Evolutionary conservation across 2,329 filamentous ascomycete genomes (phyloP).

Genomic region (Diplocarpon rosae): DNA sequence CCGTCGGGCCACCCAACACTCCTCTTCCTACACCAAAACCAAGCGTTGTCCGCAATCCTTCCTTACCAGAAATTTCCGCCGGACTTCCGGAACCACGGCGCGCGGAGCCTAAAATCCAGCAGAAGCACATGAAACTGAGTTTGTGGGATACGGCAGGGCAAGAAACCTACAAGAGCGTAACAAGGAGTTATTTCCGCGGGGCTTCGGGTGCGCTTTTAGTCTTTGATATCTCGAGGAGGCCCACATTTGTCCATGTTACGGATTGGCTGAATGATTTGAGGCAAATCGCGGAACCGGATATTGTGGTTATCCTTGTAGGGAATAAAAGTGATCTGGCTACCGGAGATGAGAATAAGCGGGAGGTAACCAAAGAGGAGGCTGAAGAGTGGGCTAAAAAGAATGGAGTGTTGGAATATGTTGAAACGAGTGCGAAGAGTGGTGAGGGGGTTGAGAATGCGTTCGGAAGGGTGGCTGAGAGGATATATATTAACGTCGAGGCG

Average conservation of each 20-base stretch:
- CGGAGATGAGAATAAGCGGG: conserved; percentile 50
- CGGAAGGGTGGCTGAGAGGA: conserved; percentile 83
- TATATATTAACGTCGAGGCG: conserved; percentile 93
- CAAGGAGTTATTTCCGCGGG: conserved; percentile 64
- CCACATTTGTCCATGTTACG: conserved; percentile 79
- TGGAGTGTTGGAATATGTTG: conserved; percentile 84
- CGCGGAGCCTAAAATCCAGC: conserved; percentile 28
- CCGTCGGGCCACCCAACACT: conserved; percentile 69
- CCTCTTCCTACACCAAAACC: conserved; percentile 37
- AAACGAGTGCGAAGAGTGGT: conserved; percentile 92
- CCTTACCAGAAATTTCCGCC: conserved; percentile 23
- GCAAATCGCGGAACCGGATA: conserved; percentile 90
- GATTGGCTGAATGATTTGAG: conserved; percentile 91
- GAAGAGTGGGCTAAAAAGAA: conserved; percentile 81
- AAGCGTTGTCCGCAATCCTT: conserved; percentile 17
- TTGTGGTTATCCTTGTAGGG: conserved; percentile 87
- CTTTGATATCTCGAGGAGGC: conserved; percentile 81
- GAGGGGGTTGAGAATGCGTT: conserved; percentile 92
- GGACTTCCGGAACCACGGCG: conserved; percentile 45
- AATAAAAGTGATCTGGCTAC: conserved; percentile 81
- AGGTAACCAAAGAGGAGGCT: conserved; percentile 74
- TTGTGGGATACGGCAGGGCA: conserved; percentile 96
- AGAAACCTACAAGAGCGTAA: conserved; percentile 96
- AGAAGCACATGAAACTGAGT: conserved; percentile 83
- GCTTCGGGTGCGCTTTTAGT: conserved; percentile 71